Evolutionary conservation across 2,329 filamentous ascomycete species (phyloP).

Genomic region (Sporothrix mexicana): DNA sequence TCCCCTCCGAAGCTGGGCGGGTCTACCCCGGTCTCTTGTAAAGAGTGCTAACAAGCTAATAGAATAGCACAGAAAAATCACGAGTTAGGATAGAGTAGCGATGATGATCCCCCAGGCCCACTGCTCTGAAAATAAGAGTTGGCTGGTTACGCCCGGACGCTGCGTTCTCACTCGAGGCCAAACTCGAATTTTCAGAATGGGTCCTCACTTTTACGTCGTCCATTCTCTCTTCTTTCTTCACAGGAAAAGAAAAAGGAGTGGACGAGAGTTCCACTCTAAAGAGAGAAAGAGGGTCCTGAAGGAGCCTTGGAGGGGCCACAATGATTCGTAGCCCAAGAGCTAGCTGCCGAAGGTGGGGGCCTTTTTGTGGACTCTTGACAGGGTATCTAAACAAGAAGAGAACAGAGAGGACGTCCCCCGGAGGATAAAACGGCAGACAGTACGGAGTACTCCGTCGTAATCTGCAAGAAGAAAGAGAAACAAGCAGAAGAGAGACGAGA

Average conservation of each 20-base stretch:
- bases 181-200: too few relatives aligned
- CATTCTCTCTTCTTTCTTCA: background rate
- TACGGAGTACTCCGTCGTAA: too few relatives aligned
- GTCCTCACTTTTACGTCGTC: too few relatives aligned
- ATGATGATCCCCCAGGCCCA: background rate
- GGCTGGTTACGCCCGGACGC: background rate
- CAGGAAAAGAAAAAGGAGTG: background rate
- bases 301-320: background rate
- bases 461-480: too few relatives aligned
- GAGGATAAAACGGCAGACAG: too few relatives aligned
- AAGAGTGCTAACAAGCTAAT: background rate
- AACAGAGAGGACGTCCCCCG: too few relatives aligned
- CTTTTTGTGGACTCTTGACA: background rate
- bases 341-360: background rate
- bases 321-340: constrained; percentile 10
- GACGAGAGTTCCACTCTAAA: background rate
- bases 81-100: background rate
- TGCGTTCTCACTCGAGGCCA: too few relatives aligned
- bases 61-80: background rate
- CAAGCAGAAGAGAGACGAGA: too few relatives aligned
- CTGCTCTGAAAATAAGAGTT: background rate
- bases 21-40: background rate
- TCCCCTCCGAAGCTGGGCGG: background rate
- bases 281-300: background rate
- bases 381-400: background rate